Conservation (phyloP, 2,329 filamentous ascomycete genomes). For the Helminthosporium solani region DNA sequence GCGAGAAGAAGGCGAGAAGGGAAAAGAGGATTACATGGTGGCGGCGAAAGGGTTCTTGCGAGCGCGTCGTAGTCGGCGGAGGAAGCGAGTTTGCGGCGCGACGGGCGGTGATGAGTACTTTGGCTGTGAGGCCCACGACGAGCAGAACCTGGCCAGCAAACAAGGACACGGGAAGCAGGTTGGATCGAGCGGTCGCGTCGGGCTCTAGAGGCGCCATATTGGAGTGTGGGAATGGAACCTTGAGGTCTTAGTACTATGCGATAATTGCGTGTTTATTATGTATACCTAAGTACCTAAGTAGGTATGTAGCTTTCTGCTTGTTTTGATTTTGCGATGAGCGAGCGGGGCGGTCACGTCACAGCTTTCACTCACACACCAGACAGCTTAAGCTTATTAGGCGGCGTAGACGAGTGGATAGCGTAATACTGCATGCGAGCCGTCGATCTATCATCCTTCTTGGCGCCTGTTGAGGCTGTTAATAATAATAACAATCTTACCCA, state of each 20-base stretch:
- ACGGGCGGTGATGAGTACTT: constrained; percentile 31
- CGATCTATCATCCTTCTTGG: constrained; percentile 20
- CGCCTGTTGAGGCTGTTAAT: constrained; percentile 1
- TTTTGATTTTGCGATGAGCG: constrained; percentile 24
- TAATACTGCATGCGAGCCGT: constrained; percentile 18
- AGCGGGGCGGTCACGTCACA: constrained; percentile 10
- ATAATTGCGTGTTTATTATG: too few relatives aligned
- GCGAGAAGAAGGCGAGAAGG: constrained; percentile 48
- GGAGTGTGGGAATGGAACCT: not conserved
- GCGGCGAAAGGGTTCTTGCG: constrained; percentile 31
- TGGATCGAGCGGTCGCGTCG: constrained; percentile 29
- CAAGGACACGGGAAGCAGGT: constrained; percentile 34
- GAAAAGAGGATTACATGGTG: constrained; percentile 44
- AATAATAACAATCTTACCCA: not conserved
- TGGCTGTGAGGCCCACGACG: constrained; percentile 31
- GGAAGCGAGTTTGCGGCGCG: constrained; percentile 35
- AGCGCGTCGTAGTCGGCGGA: constrained; percentile 37
- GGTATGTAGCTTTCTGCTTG: constrained; percentile 15
- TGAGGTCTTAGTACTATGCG: too few relatives aligned
- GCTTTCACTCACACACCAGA: not conserved
- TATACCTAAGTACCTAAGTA: too few relatives aligned
- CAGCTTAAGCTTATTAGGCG: not conserved
- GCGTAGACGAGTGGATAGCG: too few relatives aligned
- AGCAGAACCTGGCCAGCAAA: constrained; percentile 34
- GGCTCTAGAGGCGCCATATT: constrained; percentile 41